Conservation (phyloP, 2,329 filamentous ascomycete species). For the Leptographium procerum region DNA sequence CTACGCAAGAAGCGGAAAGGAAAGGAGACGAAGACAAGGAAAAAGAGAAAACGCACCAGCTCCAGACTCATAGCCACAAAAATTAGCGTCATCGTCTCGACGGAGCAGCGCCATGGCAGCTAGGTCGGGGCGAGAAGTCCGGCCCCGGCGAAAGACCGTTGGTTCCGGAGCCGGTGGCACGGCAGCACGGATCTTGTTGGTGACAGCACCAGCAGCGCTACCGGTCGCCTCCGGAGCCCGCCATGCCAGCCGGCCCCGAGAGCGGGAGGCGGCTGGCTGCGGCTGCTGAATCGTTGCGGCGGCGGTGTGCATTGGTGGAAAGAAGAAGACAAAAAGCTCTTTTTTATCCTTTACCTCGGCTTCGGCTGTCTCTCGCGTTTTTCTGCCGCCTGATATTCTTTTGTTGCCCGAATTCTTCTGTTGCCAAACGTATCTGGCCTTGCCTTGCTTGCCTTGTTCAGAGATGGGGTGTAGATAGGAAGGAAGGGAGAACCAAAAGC, state of each 20-base stretch:
- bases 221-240: not conserved
- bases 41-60: not conserved
- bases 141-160: not conserved
- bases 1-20: too few relatives aligned
- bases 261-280: not conserved
- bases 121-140: not conserved
- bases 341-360: too few relatives aligned
- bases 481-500: not conserved
- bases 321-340: too few relatives aligned
- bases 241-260: not conserved
- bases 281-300: not conserved
- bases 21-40: too few relatives aligned
- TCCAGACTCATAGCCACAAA: not conserved
- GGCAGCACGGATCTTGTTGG: not conserved
- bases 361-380: too few relatives aligned
- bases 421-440: too few relatives aligned
- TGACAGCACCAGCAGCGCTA: not conserved
- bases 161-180: not conserved
- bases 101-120: not conserved
- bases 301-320: not conserved
- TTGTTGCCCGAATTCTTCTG: too few relatives aligned
- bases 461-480: not conserved
- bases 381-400: too few relatives aligned
- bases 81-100: not conserved
- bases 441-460: too few relatives aligned